These are phyloP conservation scores for Cutaneotrichosporon dermatis DNA, from an alignment of 1,284 basidiomycete genomes.

Conservation along the genomic window DNA sequence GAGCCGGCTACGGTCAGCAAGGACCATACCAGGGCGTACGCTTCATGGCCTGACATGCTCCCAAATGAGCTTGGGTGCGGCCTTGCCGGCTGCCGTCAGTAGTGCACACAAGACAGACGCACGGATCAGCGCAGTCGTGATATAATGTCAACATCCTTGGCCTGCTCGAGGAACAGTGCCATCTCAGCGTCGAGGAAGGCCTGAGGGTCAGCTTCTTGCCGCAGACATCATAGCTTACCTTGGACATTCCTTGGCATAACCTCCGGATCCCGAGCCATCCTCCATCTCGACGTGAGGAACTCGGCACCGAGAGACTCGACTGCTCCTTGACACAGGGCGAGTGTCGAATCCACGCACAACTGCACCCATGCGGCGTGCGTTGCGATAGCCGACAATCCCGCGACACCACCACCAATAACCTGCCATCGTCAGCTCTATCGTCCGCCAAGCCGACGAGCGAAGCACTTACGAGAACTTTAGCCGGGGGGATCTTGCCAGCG, in stretches of 20 bases:
- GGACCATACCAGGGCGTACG: slow-evolving; percentile 45
- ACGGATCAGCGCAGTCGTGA: slow-evolving; percentile 62
- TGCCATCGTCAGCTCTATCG: neutral
- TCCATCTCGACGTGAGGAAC: slow-evolving; percentile 71
- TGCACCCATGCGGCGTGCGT: slow-evolving; percentile 73
- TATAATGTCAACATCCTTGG: slow-evolving; percentile 76
- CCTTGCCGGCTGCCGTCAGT: slow-evolving; percentile 65
- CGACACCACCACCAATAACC: slow-evolving; percentile 77
- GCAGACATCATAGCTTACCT: slow-evolving; percentile 52
- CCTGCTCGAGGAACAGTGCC: slow-evolving; percentile 77
- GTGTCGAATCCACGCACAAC: slow-evolving; percentile 82
- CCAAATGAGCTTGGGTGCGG: slow-evolving; percentile 74
- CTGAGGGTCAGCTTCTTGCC: slow-evolving; percentile 15
- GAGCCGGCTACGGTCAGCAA: slow-evolving; percentile 55
- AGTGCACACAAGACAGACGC: slow-evolving; percentile 22
- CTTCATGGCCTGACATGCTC: slow-evolving; percentile 78
- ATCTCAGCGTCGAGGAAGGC: slow-evolving; percentile 77
- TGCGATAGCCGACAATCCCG: slow-evolving; percentile 75
- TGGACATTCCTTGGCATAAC: slow-evolving; percentile 85
- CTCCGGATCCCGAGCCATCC: slow-evolving; percentile 71
- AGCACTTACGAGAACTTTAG: slow-evolving; percentile 61
- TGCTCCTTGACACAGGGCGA: slow-evolving; percentile 76
- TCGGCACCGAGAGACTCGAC: slow-evolving; percentile 80
- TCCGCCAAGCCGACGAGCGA: no score
- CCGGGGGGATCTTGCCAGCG: slow-evolving; percentile 71